phyloP scores from a whole-genome alignment of 139 green algal genomes.

The Edaphochlamys debaryana region DNA sequence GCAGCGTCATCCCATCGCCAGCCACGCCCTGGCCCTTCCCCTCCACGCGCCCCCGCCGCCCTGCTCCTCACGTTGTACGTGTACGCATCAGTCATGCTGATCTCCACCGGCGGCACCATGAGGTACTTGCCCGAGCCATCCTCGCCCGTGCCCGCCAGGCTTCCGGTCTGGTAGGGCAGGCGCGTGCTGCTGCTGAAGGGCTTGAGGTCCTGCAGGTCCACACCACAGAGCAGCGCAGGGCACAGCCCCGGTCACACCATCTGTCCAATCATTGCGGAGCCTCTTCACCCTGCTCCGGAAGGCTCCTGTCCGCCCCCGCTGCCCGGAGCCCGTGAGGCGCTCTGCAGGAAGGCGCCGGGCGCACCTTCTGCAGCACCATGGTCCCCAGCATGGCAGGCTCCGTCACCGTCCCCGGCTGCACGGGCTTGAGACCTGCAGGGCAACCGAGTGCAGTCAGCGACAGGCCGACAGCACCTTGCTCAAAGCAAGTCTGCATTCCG shows the following conservation, averaged over 20 bases:
- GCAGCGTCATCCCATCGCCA: no score
- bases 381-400: slow-evolving; percentile 9
- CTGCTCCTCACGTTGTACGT: slow-evolving; percentile 38
- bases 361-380: slow-evolving; percentile 19
- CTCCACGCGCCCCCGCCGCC: no score
- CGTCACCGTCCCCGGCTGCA: background rate
- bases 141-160: background rate
- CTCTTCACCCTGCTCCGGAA: no score
- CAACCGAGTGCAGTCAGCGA: background rate
- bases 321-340: no score
- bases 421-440: slow-evolving; percentile 22
- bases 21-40: no score
- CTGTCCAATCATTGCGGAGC: no score
- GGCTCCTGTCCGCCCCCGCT: no score
- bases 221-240: no score
- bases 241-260: no score
- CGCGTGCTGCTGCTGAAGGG: slow-evolving; percentile 46
- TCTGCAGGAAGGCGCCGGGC: no score
- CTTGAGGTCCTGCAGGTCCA: slow-evolving; percentile 39
- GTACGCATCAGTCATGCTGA: slow-evolving; percentile 41
- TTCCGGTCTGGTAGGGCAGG: slow-evolving; percentile 19
- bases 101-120: slow-evolving; percentile 24
- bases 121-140: background rate
- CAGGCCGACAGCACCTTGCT: no score
- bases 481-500: no score